Percentiles rank a stretch among this genome's conserved stretches.
phyloP scores from a whole-genome alignment of 306 rosid genomes.

The Neltuma alba region DNA sequence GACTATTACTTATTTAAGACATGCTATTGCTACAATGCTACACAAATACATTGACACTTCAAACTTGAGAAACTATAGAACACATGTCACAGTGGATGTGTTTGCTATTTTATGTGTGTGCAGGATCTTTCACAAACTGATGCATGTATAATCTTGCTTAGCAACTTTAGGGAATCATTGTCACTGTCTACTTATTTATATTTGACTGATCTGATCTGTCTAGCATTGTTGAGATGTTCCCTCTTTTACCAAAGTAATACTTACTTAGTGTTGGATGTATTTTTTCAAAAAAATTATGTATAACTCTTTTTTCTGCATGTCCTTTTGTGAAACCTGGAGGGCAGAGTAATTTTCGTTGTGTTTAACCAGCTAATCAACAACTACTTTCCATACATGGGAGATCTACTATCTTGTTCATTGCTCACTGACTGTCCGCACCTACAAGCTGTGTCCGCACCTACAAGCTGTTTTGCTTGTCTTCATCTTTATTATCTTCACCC shows the following conservation, averaged over 20 bases:
- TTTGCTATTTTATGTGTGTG: background rate
- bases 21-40: background rate
- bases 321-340: background rate
- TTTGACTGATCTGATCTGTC: slow-evolving; percentile 1
- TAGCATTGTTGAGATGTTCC: slow-evolving; percentile 12
- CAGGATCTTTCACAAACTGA: slow-evolving; percentile 8
- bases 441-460: background rate
- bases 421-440: background rate
- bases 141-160: slow-evolving; percentile 12
- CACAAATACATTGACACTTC: no score
- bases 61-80: no score
- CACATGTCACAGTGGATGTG: no score
- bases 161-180: background rate
- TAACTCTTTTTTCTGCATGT: background rate
- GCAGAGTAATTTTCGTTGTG: background rate
- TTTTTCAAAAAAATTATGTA: background rate
- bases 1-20: background rate
- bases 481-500: background rate
- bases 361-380: slow-evolving; percentile 12
- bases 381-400: background rate
- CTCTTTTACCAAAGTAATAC: background rate
- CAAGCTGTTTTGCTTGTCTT: slow-evolving; percentile 17
- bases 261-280: background rate
- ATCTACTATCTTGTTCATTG: background rate
- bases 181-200: background rate